A percentile compares a stretch with the other conserved stretches of the same genome.
phyloP scores from a whole-genome alignment of 1,284 basidiomycete species.

The Grifola frondosa region DNA sequence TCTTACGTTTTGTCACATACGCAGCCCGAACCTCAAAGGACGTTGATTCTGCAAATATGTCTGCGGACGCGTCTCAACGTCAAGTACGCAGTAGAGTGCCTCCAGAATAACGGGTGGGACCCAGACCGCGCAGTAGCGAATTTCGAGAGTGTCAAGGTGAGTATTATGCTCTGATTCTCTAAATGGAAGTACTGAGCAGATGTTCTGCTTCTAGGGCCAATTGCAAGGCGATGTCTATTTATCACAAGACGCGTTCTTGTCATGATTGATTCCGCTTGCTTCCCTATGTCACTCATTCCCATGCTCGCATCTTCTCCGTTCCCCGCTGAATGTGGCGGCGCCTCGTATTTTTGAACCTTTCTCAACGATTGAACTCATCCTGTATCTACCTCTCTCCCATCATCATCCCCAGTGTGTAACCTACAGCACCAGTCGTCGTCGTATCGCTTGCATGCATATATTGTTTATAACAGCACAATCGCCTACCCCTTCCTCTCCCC shows the following conservation, averaged over 20 bases:
- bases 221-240: conserved; percentile 35
- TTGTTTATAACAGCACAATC: conserved; percentile 16
- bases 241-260: conserved; percentile 45
- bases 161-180: conserved; percentile 21
- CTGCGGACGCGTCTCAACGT: conserved; percentile 75
- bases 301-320: no score
- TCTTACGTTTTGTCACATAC: conserved; percentile 18
- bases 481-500: conserved; percentile 5
- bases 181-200: conserved; percentile 22
- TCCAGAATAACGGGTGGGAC: conserved; percentile 82
- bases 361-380: conserved; percentile 14
- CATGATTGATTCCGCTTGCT: conserved; percentile 16
- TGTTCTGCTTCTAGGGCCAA: conserved; percentile 18
- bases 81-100: conserved; percentile 76
- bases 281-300: no score
- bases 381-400: conserved; percentile 2
- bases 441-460: conserved; percentile 14
- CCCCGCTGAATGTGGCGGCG: conserved; percentile 3
- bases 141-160: conserved; percentile 80
- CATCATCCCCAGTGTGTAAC: conserved; percentile 20
- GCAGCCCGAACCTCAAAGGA: conserved; percentile 67
- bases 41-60: conserved; percentile 65
- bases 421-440: conserved; percentile 19
- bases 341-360: conserved; percentile 18
- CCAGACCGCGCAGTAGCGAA: conserved; percentile 73